A percentile compares a stretch with the other conserved stretches of the same genome.
These are phyloP conservation scores for Phytopythium montanum DNA, from an alignment of 352 stramenopile species.

Conservation along the genomic window DNA sequence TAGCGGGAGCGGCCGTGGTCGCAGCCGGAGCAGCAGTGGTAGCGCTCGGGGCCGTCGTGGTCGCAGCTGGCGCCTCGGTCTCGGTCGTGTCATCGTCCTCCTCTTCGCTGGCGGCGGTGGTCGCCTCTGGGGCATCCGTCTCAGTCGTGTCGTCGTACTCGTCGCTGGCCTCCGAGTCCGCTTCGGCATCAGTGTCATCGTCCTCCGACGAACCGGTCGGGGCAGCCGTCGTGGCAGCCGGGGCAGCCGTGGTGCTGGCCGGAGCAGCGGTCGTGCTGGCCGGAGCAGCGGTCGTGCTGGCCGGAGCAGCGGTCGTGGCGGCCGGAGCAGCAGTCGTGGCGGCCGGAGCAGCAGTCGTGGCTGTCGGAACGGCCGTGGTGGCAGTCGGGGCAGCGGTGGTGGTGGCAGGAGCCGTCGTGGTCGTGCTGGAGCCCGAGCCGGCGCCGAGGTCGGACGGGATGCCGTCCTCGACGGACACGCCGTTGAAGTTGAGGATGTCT, in stretches of 20 bases:
- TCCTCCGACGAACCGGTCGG: slow-evolving; percentile 2
- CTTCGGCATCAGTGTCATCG: slow-evolving; percentile 4
- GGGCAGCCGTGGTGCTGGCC: slow-evolving; percentile 6
- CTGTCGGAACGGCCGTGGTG: slow-evolving; percentile 6
- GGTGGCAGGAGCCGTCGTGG: slow-evolving; percentile 13
- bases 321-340: slow-evolving; percentile 11
- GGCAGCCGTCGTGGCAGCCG: slow-evolving; percentile 10
- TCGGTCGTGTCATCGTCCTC: slow-evolving; percentile 2
- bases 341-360: slow-evolving; percentile 10
- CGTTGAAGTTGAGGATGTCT: slow-evolving; percentile 64
- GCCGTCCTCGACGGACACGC: slow-evolving; percentile 48
- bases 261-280: slow-evolving; percentile 11
- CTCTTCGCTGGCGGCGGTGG: slow-evolving; percentile 8
- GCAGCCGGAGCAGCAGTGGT: background rate
- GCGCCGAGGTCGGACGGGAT: slow-evolving; percentile 29
- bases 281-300: slow-evolving; percentile 11
- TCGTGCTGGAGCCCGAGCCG: slow-evolving; percentile 10
- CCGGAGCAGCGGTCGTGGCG: slow-evolving; percentile 9
- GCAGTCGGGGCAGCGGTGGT: background rate
- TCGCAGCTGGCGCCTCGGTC: slow-evolving; percentile 16
- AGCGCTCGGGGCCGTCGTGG: too few species aligned
- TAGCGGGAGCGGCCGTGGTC: background rate
- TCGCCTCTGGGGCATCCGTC: slow-evolving; percentile 16
- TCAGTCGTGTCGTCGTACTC: slow-evolving; percentile 1
- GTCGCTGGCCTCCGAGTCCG: background rate